Conservation (phyloP, 164 flowering plant genomes). For the Cinnamomum micranthum region DNA sequence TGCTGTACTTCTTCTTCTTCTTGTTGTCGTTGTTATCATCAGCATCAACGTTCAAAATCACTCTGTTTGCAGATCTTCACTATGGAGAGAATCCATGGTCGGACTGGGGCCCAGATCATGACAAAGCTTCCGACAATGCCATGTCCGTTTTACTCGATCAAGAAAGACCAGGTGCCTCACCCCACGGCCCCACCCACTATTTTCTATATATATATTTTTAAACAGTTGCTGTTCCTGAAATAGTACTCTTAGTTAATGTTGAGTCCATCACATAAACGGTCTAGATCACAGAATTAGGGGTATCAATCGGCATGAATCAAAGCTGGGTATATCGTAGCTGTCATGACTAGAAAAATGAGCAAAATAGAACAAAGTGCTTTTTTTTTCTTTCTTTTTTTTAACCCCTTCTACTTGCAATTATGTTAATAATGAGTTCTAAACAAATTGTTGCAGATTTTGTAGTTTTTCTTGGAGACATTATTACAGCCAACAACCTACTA, state of each 20-base stretch:
- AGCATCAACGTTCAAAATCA: slow-evolving; percentile 49
- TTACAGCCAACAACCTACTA: slow-evolving; percentile 76
- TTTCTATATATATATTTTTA: not conserved
- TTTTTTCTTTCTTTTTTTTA: too few relatives aligned
- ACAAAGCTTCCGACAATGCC: slow-evolving; percentile 46
- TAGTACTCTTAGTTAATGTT: too few relatives aligned
- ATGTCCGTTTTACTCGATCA: slow-evolving; percentile 62
- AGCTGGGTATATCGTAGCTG: too few relatives aligned
- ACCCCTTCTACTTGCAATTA: too few relatives aligned
- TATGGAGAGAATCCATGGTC: slow-evolving; percentile 86
- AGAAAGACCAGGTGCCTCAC: slow-evolving; percentile 60
- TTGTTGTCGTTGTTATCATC: slow-evolving; percentile 18
- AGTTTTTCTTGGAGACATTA: slow-evolving; percentile 78
- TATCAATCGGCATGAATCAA: too few relatives aligned
- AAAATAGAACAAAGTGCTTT: too few relatives aligned
- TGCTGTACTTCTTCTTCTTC: not conserved
- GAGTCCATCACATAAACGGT: too few relatives aligned
- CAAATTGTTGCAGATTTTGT: slow-evolving; percentile 57
- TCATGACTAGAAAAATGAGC: too few relatives aligned
- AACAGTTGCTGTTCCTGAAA: too few relatives aligned
- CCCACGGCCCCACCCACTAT: not conserved
- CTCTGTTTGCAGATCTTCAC: slow-evolving; percentile 79
- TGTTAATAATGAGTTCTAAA: too few relatives aligned
- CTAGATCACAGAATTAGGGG: too few relatives aligned
- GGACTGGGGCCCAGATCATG: slow-evolving; percentile 85